Base-by-base conservation (phyloP, 495 filamentous ascomycete species). In the Hyaloscypha hepaticicola region DNA sequence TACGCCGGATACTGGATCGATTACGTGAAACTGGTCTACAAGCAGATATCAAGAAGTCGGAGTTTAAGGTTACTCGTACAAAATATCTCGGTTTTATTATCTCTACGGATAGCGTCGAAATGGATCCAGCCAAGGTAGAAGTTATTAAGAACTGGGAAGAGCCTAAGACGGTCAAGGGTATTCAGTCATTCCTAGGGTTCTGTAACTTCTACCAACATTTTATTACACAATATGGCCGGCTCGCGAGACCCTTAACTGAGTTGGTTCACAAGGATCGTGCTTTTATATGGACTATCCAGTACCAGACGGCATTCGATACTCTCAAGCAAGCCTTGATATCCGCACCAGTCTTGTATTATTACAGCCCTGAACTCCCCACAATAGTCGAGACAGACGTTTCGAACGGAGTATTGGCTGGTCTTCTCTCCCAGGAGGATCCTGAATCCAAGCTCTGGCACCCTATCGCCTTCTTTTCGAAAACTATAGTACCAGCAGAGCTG, bases 71-170 rank as follows among this genome's bases (percentile, higher is more conserved):
- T 3, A 55, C 9, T 0, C 12, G 63, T 21, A 70, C 63, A 0
- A 63, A 73, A 11, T 77, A 68, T 59, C 64, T 76, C 28, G 69
- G 64, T 8, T 67, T 74, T 34, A 65, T 75, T 11, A 27, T 78
- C 0, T 38, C 2, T 8, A 65, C 25, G 0, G 51, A 76, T 1
- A 67, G 72, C 0, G 67, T 77, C 16, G 11, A 55, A 3, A 61
- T 73, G 1, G 56, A 76, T 45, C 66, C 50, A 0, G 31, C 34
- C 4, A 58, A 55, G 55, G 27, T 57, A 11, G 7, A 16, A 22
- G 24, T 33, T 1, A 31, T 78, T n/a, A 52, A 52, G 29, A 53
- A 67, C n/a, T 67, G 29, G 64, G 5, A 38, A 28, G 2, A 4
- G 1, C 63, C 51, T 3, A 51, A 7, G 5, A 56, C 64, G 14